Evolutionary conservation across 1,139 yeast genomes (phyloP), one percentile per base, ranked within the genome.

Genomic region (Hemisphaericaspora subhashii): DNA sequence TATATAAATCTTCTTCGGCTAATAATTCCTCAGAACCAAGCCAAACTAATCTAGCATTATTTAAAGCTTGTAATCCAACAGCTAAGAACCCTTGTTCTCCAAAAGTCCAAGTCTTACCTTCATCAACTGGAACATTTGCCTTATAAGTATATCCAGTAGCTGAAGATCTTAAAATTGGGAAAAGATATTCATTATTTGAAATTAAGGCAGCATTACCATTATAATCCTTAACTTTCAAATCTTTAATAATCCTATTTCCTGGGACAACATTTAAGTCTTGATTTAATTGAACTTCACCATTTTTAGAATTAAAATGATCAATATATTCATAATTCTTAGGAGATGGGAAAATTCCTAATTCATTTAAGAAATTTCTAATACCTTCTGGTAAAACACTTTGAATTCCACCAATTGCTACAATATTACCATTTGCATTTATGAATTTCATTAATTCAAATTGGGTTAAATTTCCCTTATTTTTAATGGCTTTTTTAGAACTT

Each of bases 11-110:
- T 38, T 79, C 83, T 24, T 67, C 64, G n/a, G 67, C 66, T 36
- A 89, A 64, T 35, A 85, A 64, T 10, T 73, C 70, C 12, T 64
- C 65, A 31, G 86, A 74, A 14, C 98, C 98, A 12, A 85, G 53
- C 96, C 98, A 89, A 11, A 77, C 60, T 33, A 82, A 72, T 52
- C 99, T 81, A 3, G 95, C 87, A 55, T 87, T 88, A 58, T 78
- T 77, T 44, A 82, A 70, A 31, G 85, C 86, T 68, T 94, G 98
- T 54, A 88, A 77, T 1, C 82, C 94, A n/a, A 82, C 95, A 17
- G 83, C 79, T 40, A 86, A 58, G 57, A 71, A 81, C 11, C 88
- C 88, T 64, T 90, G 95, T 37, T 79, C 71, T 20, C 98, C 98
- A 35, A 82, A 68, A 9, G 87, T 82, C 96, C 97, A 94, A 7